Evolutionary conservation across 768 basidiomycete species (phyloP), one percentile per base, ranked within the genome.

Genomic region (Phaeotremella fagi): DNA sequence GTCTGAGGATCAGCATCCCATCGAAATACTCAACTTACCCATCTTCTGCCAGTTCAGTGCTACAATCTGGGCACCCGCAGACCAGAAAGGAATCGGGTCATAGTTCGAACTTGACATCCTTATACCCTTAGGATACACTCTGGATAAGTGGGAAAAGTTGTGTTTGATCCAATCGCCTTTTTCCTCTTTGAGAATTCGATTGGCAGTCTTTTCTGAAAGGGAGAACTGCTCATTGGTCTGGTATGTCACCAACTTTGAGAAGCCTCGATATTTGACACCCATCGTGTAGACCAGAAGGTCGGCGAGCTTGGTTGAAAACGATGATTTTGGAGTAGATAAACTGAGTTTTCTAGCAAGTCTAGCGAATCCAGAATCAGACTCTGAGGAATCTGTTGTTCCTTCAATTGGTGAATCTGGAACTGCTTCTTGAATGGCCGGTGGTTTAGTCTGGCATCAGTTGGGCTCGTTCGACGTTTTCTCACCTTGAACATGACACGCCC

Each of bases 41-140:
- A 85, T 85, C 0, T 91, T 98, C 75, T 99, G 94, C 90, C 91
- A 98, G 73, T 99, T 99, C 50, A 99, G 80, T 6, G 94, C 90
- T 0, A 91, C 90, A 4, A 97, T 75, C 72, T 97, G 92, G 12
- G 83, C 81, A 0, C 94, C 94, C 1, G 83, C 83, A 0, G 83
- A 82, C 94, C 94, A 99, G 70, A 83, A 91, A 16, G 83, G 80
- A 73, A 90, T 85, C 5, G 92, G 92, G 57, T 86, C 81, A 63
- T 85, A 97, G 67, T 98, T 98, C 22, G 83, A 83, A 59, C 87
- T 90, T 54, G 78, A 84, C 28, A 98, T 78, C 33, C 92, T 77
- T 25, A 79, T 82, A 0, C 88, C 90, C 64, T 85, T 86, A 0
- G 92, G 92, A 68, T 97, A 98, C 6, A 86, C 82, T 57, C 92